A percentile compares a stretch with the other conserved stretches of the same genome.
phyloP scores from a whole-genome alignment of 306 rosid species.

The Aeschynomene evenia region DNA sequence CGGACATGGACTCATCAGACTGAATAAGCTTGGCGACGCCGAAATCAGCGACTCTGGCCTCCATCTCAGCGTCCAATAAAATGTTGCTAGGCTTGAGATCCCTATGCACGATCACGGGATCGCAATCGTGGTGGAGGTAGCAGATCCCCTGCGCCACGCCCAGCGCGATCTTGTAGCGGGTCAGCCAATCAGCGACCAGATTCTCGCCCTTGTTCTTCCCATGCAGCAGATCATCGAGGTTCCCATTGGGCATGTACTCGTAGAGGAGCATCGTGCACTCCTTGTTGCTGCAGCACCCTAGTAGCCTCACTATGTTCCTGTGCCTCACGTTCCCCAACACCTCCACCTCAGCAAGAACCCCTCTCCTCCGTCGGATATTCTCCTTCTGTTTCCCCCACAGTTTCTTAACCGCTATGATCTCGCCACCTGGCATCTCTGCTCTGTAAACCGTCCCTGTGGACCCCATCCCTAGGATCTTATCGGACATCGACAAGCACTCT shows the following conservation, averaged over 20 bases:
- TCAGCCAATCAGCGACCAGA: slow-evolving; percentile 73
- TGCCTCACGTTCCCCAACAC: slow-evolving; percentile 95
- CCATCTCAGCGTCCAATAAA: slow-evolving; percentile 82
- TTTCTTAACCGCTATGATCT: slow-evolving; percentile 86
- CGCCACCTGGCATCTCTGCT: slow-evolving; percentile 95
- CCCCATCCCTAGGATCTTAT: slow-evolving; percentile 86
- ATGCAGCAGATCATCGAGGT: slow-evolving; percentile 75
- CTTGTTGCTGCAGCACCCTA: slow-evolving; percentile 91
- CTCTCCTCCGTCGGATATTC: slow-evolving; percentile 69
- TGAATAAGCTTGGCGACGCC: slow-evolving; percentile 92
- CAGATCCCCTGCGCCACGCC: slow-evolving; percentile 98
- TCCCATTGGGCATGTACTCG: slow-evolving; percentile 95
- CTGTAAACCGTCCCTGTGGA: slow-evolving; percentile 81
- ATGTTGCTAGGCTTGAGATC: slow-evolving; percentile 93
- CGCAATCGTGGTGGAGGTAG: slow-evolving; percentile 95
- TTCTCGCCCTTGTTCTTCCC: slow-evolving; percentile 69
- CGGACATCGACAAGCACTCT: slow-evolving; percentile 69
- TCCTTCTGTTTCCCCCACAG: slow-evolving; percentile 83
- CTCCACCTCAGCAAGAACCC: slow-evolving; percentile 89
- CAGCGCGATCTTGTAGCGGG: slow-evolving; percentile 73
- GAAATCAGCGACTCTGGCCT: slow-evolving; percentile 90
- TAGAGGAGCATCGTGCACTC: slow-evolving; percentile 88
- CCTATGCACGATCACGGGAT: slow-evolving; percentile 84
- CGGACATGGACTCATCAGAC: slow-evolving; percentile 87
- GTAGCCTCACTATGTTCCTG: slow-evolving; percentile 86